Evolutionary conservation across 192 early-diverging fungal species (phyloP).

Genomic region (Coemansia sp.): DNA sequence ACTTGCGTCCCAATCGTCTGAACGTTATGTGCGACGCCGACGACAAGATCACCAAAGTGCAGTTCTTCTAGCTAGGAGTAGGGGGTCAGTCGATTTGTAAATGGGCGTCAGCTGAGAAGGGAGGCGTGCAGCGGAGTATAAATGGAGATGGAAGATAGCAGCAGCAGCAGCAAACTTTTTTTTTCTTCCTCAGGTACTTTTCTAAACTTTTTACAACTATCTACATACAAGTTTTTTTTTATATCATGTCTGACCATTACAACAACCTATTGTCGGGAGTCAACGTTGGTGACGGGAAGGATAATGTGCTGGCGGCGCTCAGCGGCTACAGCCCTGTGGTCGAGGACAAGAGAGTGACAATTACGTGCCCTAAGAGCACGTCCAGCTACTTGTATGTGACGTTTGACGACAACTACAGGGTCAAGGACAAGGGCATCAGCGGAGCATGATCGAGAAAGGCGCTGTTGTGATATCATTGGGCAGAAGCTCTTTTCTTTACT

Average conservation of each 20-base stretch:
- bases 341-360: conserved; percentile 9
- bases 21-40: conserved; percentile 31
- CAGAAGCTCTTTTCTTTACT: not conserved
- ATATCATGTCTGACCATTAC: conserved; percentile 14
- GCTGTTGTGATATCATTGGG: not conserved
- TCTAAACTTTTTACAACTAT: not conserved
- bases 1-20: conserved; percentile 31
- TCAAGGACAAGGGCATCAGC: conserved; percentile 1
- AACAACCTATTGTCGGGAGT: conserved; percentile 13
- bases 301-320: conserved; percentile 10
- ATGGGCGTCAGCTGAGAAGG: conserved; percentile 7
- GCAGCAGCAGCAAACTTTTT: not conserved
- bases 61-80: conserved; percentile 21
- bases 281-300: conserved; percentile 13
- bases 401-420: conserved; percentile 11
- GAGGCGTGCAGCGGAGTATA: conserved; percentile 2
- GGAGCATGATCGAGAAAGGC: not conserved
- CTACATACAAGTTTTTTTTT: not conserved
- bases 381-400: conserved; percentile 15
- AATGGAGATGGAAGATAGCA: not conserved
- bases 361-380: conserved; percentile 20
- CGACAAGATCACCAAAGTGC: conserved; percentile 20
- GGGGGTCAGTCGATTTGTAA: not conserved
- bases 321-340: conserved; percentile 4
- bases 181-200: not conserved